A percentile compares a stretch with the other conserved stretches of the same genome.
Evolutionary conservation across 768 basidiomycete genomes (phyloP).

Genomic region (Pulveroboletus sp.): DNA sequence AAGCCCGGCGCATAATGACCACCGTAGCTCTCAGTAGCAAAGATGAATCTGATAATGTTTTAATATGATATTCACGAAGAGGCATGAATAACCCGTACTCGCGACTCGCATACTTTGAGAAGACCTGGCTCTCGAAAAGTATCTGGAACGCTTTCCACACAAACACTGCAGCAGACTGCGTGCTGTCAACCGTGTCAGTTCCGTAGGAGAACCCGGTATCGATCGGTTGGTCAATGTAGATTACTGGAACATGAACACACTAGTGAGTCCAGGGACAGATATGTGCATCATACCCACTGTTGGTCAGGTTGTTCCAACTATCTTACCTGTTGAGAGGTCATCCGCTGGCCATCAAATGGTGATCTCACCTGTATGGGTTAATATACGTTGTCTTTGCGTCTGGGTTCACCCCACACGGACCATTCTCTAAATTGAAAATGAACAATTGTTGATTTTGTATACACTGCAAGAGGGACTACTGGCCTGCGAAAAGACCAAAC

Average conservation of each 20-base stretch:
- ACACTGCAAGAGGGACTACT: background rate
- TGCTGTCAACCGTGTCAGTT: constrained; percentile 49
- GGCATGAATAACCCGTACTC: constrained; percentile 38
- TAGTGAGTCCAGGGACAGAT: background rate
- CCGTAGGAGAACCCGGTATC: constrained; percentile 66
- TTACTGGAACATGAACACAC: constrained; percentile 39
- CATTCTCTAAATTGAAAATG: constrained; percentile 43
- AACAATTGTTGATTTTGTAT: background rate
- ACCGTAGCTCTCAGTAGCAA: constrained; percentile 67
- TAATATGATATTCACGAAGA: background rate
- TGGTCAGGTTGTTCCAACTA: constrained; percentile 69
- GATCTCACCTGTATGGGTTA: constrained; percentile 56
- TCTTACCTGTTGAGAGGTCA: background rate
- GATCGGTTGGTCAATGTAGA: constrained; percentile 71
- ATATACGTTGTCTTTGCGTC: constrained; percentile 50
- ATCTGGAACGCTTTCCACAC: constrained; percentile 66
- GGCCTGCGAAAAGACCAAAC: constrained; percentile 67
- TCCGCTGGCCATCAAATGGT: background rate
- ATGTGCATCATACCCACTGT: constrained; percentile 44
- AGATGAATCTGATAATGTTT: constrained; percentile 45
- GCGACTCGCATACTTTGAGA: constrained; percentile 49
- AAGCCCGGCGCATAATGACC: constrained; percentile 67
- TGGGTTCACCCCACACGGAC: constrained; percentile 58
- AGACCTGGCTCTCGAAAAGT: constrained; percentile 54
- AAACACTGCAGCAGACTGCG: constrained; percentile 49